These are phyloP conservation scores for Globisporangium uncinulatum DNA, from an alignment of 352 stramenopile species.

Conservation along the genomic window DNA sequence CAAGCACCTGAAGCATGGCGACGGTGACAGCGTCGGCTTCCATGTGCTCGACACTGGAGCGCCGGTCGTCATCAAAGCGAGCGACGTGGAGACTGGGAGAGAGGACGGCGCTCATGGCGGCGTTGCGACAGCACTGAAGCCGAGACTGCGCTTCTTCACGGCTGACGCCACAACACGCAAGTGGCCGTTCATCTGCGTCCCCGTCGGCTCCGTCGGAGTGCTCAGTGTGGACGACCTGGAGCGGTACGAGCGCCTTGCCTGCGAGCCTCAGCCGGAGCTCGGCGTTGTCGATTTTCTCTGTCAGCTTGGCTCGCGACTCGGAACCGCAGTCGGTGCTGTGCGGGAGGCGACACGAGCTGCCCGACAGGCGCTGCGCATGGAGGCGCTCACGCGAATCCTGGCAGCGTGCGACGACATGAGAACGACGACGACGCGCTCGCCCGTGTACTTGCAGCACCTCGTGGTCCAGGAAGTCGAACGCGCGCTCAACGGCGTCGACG, in stretches of 20 bases:
- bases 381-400: constrained; percentile 49
- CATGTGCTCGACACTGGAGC: constrained; percentile 26
- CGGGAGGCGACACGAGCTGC: constrained; percentile 8
- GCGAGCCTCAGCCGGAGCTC: constrained; percentile 52
- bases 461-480: constrained; percentile 45
- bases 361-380: constrained; percentile 14
- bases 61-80: constrained; percentile 33
- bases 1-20: constrained; percentile 49
- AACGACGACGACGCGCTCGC: constrained; percentile 4
- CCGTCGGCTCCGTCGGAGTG: constrained; percentile 37
- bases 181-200: constrained; percentile 68
- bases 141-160: constrained; percentile 38
- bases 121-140: not conserved
- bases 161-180: constrained; percentile 17
- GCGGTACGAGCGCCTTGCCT: constrained; percentile 30
- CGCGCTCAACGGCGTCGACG: constrained; percentile 54
- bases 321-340: constrained; percentile 8
- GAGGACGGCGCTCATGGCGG: not conserved
- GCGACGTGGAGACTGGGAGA: constrained; percentile 2
- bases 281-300: constrained; percentile 72
- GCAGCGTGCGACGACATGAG: constrained; percentile 36
- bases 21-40: constrained; percentile 59
- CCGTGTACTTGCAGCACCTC: constrained; percentile 36
- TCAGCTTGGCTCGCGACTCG: constrained; percentile 24
- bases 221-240: constrained; percentile 63